These are phyloP conservation scores for Aspergillus alliaceus DNA, from an alignment of 2,329 filamentous ascomycete genomes.

Conservation along the genomic window DNA sequence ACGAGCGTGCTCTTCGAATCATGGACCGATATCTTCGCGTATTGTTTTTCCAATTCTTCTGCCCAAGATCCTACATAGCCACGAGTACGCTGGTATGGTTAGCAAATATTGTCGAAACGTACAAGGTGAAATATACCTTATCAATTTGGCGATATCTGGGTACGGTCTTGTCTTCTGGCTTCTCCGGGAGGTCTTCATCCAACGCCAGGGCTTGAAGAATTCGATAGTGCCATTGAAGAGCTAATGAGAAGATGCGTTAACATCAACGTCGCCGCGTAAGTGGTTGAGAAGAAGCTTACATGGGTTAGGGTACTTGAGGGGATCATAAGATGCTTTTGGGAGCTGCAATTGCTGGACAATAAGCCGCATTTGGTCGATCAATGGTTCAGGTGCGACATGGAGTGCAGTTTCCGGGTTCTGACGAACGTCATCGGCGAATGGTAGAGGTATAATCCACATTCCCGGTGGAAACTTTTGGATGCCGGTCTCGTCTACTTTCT, in stretches of 20 bases:
- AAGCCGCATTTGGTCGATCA: conserved; percentile 79
- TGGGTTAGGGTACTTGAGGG: conserved; percentile 85
- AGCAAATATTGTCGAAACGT: neutral
- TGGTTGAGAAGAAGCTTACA: conserved; percentile 28
- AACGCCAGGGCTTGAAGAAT: conserved; percentile 89
- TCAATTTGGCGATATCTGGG: conserved; percentile 86
- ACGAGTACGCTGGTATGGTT: conserved; percentile 62
- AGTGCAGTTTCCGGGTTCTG: conserved; percentile 64
- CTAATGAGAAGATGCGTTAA: conserved; percentile 25
- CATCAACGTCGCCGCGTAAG: neutral
- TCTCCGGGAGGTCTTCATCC: conserved; percentile 82
- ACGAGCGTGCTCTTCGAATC: conserved; percentile 46
- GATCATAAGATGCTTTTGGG: conserved; percentile 81
- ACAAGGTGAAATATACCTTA: conserved; percentile 52
- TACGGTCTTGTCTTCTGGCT: conserved; percentile 73
- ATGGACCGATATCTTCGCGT: conserved; percentile 43
- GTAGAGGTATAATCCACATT: conserved; percentile 84
- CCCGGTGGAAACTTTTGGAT: conserved; percentile 76
- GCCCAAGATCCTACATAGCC: conserved; percentile 78
- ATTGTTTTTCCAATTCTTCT: conserved; percentile 62
- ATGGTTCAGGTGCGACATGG: conserved; percentile 62
- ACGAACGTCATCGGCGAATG: conserved; percentile 85
- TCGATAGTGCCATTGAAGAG: conserved; percentile 94
- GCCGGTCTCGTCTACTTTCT: conserved; percentile 63
- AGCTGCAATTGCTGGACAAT: conserved; percentile 85